Conservation (phyloP, 2,329 filamentous ascomycete species). For the Samsoniella hepiali region DNA sequence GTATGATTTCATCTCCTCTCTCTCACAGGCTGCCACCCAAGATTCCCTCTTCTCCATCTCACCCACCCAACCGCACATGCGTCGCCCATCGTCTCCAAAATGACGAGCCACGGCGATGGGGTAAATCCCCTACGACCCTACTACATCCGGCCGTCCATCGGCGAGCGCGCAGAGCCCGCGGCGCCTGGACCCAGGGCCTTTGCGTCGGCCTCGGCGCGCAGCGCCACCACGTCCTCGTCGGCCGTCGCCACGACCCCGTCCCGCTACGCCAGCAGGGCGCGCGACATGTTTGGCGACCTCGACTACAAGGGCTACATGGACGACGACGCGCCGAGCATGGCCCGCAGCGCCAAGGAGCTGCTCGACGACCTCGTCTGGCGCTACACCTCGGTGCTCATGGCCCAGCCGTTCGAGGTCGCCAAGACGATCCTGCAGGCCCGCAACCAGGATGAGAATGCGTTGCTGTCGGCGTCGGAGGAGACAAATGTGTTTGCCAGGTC, state of each 20-base stretch:
- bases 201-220: conserved; percentile 39
- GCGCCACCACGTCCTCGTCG: conserved; percentile 36
- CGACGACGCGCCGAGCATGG: conserved; percentile 69
- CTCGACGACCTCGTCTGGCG: conserved; percentile 87
- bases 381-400: conserved; percentile 83
- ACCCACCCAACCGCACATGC: conserved; percentile 26
- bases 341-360: conserved; percentile 71
- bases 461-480: conserved; percentile 24
- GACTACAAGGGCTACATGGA: conserved; percentile 87
- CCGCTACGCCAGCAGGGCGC: conserved; percentile 61
- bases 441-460: conserved; percentile 49
- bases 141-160: conserved; percentile 61
- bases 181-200: conserved; percentile 42
- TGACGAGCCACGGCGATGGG: conserved; percentile 45
- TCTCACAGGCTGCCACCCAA: neutral
- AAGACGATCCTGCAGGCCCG: conserved; percentile 87
- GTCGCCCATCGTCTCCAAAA: conserved; percentile 29
- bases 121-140: conserved; percentile 67
- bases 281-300: conserved; percentile 83
- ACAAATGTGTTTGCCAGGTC: conserved; percentile 29
- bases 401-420: conserved; percentile 95
- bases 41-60: neutral
- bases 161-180: conserved; percentile 40
- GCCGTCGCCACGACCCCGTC: conserved; percentile 32
- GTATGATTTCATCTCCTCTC: conserved; percentile 9